Base-by-base conservation (phyloP, 2,329 filamentous ascomycete species). In the Epichloe festucae region DNA sequence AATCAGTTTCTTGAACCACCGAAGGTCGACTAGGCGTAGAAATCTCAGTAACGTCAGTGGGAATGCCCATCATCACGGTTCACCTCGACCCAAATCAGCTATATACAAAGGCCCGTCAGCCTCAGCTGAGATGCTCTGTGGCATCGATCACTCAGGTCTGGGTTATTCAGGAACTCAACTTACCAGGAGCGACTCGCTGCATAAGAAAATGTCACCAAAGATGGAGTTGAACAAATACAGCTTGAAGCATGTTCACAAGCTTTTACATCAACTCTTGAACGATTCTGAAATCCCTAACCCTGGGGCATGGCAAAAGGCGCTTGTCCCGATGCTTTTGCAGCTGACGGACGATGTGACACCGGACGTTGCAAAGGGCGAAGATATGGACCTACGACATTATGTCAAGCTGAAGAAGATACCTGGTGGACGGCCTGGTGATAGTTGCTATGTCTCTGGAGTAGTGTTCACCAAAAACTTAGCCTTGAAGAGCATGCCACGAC, bases 381-480 rank as follows among this genome's bases (percentile, higher is more conserved):
- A 93, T 63, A 97, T 98, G 76, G 93, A 98, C 64, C 93, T 98
- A 54, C 81, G 93, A 3, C 90, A 97, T 64, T 98, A 96, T 62
- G 89, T 98, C 56, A 98, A 98, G 65, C 71, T 98, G 34, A 98
- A 98, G 65, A 95, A 94, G 64, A 93, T 98, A 12, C 87, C 90
- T 0, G 91, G 93, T 15, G 91, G 90, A 15, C 85, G 79, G 56
- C 90, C 91, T 17, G 83, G 87, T 23, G 91, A 98, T 67, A 97
- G 91, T 6, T 84, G 85, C n/a, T 98, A 98, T 65, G 85, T 97
- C 15, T 95, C 93, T 10, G 94, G 93, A 0, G 84, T 98, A 8
- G 90, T 98, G 1, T 98, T 98, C 65, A 93, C 89, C 12, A 98
- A 98, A 65, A 98, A 98, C 57, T 73, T 98, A 48, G 93, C 94